Base-by-base conservation (phyloP, 306 rosid genomes). In the Rosa rugosa region DNA sequence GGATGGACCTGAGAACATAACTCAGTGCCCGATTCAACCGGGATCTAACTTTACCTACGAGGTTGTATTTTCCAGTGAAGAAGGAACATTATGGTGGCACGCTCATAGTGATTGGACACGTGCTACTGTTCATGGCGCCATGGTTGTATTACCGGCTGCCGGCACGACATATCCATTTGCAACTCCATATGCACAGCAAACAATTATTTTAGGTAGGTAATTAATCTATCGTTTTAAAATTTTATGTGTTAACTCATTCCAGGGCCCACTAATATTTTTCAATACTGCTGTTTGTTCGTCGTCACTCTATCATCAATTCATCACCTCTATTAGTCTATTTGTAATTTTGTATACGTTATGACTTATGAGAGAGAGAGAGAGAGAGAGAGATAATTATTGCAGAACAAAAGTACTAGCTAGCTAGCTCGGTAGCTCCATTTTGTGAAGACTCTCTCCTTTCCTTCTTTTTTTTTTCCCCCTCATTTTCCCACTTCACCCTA, bases 21-120 rank as follows among this genome's bases (percentile, higher is more conserved):
- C 84, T 20, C 84, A 81, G 6, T 81, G 85, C 25, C 81, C 85
- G n/a, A 81, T 81, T 12, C 41, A 51, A 8, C n/a, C 81, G 0
- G 81, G 81, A 50, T 47, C 49, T 0, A 77, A 6, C 6, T 76
- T 76, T 5, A 76, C 66, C 0, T 76, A 81, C 25, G 56, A 76
- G 27, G 76, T 81, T 22, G 66, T 63, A 12, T 76, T 81, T 73
- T 77, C 81, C 3, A 25, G 3, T 1, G 81, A 81, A 50, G 77
- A 76, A 60, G 84, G 84, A 36, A 81, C 84, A 3, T 12, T 81
- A 1, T 81, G 84, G 84, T 81, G 81, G 81, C 81, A 81, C 44
- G 74, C 85, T 27, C 81, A 77, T 3, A 81, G 85, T 31, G 77
- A 76, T 8, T 81, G 85, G 85, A 22, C 69, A 4, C 72, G 81